Evolutionary conservation across 2,329 filamentous ascomycete genomes (phyloP), one percentile per base, ranked within the genome.

Genomic region (Cephalotrichum gorgonifer): DNA sequence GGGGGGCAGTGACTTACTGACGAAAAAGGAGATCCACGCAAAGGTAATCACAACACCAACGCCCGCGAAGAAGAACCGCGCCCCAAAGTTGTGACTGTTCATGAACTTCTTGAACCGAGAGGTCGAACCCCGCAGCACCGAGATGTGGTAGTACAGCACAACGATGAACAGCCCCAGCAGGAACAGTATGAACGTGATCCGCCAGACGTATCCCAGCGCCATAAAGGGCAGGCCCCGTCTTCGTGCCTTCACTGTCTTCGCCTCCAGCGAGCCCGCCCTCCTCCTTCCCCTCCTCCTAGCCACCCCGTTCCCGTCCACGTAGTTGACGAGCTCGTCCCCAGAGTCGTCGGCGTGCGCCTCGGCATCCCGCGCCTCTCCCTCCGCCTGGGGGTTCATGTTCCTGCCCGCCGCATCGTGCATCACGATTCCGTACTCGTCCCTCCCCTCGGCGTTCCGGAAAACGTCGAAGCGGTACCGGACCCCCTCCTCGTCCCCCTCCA

Each of bases 11-110:
- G 50, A 57, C 59, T 56, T 55, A 64, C 63, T 63, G 43, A 62
- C 51, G 48, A 72, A 70, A 4, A 72, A 61, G 1, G 61, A 59
- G 12, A 65, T 58, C 69, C 67, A 72, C 43, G 64, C 63, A 27
- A 71, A 64, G 2, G 67, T 63, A 4, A 70, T 60, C 15, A 61
- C 54, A 2, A 73, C 68, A 11, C 70, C 71, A 0, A 71, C 48
- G 0, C 58, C 57, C 3, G 70, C 68, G 44, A 68, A 65, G 7
- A 72, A 54, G 47, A 73, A 72, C 7, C 69, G 59, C 0, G 69
- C 64, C 5, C 69, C 69, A 46, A 72, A 70, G 3, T 57, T 58
- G 51, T 69, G 62, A n/a, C 62, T 60, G 42, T 67, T 63, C 58
- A 72, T 58, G 50, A 64, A 61, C 20, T 54, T 54, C 51, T 64